Percentiles rank a stretch among this genome's conserved stretches.
Conservation (phyloP, 306 rosid genomes). For the Pyrus betulifolia region DNA sequence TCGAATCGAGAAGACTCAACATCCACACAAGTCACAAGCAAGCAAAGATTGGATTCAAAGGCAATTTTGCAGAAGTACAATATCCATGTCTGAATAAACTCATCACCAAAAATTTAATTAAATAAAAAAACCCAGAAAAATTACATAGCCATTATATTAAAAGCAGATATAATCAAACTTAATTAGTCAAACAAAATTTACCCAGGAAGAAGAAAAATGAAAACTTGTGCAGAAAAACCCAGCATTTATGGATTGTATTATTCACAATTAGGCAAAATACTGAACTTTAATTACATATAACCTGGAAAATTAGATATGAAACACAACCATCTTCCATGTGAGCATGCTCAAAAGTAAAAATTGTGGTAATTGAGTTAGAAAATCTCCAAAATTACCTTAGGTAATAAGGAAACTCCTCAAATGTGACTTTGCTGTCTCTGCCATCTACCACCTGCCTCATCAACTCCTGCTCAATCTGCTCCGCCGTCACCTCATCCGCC, state of each 20-base stretch:
- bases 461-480: constrained; percentile 67
- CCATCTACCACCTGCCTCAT: constrained; percentile 56
- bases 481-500: constrained; percentile 52
- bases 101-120: not conserved
- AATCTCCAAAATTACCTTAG: constrained; percentile 46
- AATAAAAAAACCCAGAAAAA: constrained; percentile 11
- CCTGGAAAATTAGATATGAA: not conserved
- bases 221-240: not conserved
- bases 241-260: not conserved
- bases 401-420: constrained; percentile 77
- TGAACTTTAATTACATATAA: not conserved
- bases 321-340: constrained; percentile 1
- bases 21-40: not conserved
- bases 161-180: not conserved
- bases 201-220: not conserved
- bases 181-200: constrained; percentile 8
- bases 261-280: not conserved
- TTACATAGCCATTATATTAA: not conserved
- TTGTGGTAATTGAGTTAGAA: not conserved
- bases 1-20: not conserved
- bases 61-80: not conserved
- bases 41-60: not conserved
- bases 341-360: not conserved
- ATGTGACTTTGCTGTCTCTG: constrained; percentile 44
- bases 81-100: not conserved